Base-by-base conservation (phyloP, 768 basidiomycete genomes). In the Pisolithus marmoratus region DNA sequence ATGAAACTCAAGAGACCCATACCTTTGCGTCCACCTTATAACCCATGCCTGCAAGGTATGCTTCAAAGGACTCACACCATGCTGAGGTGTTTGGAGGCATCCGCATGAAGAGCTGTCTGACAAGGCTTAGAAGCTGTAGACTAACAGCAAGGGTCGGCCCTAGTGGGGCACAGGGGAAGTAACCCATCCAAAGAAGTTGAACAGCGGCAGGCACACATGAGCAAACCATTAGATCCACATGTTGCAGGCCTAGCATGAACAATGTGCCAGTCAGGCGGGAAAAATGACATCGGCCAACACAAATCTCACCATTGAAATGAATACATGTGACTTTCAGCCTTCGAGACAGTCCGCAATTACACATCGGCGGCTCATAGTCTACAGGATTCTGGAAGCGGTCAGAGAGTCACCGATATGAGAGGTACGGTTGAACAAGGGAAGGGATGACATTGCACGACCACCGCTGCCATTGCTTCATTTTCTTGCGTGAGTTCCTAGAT, bases 111-210 rank as follows among this genome's bases (percentile, higher is more conserved):
- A 71, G 53, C 8, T 54, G 37, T 29, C 41, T 23, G 0, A 63
- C 62, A 5, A 72, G 68, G 29, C 65, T 58, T 9, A 72, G 49
- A 26, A 71, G 55, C 34, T 53, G 53, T 17, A 72, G 27, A 47
- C 70, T 64, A 1, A 72, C 62, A 12, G 66, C 70, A 3, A 72
- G 53, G 9, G 63, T 60, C 7, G 71, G 71, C 0, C 42, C 49
- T 4, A 60, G 17, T 0, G 70, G 70, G 6, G 65, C 54, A 37
- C 60, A 65, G 15, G 69, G 60, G 47, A 70, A 68, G 19, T 61
- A 53, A 1, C 62, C 64, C 3, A n/a, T 27, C 38, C 45, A 24
- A 4, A 71, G 46, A 8, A 70, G 63, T 43, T 70, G 66, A 12
- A 27, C 26, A 2, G 60, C 51, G 2, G 57, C 59, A 48, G 53